Evolutionary conservation across 75 land plant species (phyloP), one percentile per base, ranked within the genome.

Genomic region (Pinus tabuliformis): DNA sequence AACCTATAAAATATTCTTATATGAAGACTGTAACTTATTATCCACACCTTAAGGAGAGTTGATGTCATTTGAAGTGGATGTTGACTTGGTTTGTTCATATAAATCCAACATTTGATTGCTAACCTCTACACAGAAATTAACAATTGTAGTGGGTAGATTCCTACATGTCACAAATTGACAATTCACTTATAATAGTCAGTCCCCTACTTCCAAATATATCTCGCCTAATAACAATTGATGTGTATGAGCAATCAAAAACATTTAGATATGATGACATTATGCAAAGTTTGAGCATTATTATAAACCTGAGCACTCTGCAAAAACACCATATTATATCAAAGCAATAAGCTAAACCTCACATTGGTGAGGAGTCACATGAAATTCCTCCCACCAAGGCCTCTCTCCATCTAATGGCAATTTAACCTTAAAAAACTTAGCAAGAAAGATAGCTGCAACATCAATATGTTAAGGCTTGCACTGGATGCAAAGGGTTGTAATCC

Each of bases 91-190:
- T 65, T 33, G 84, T 75, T 84, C 86, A 64, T 84, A 84, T 24
- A 84, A 73, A 30, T 84, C 86, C 75, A 84, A 75, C 84, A 84
- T 81, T 65, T 84, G 86, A 73, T 84, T 84, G 80, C 86, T 77
- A 26, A 84, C 84, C 37, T 84, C 84, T 84, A 73, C 76, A 72
- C 7, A 57, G 2, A 15, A 5, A 24, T 75, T 24, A 33, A 60
- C 61, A 20, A 75, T 65, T 37, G 18, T 6, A 42, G 45, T 6
- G 45, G 6, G 45, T 42, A 42, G 33, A 33, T 42, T 42, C 42
- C 39, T 36, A 9, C 42, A 65, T 33, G 45, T 4, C 6, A 5
- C 6, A 42, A 42, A 42, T 42, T 42, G 45, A 42, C 45, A 42
- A 42, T 45, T 16, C 57, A 28, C 75, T 24, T n/a, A 21, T 4